A percentile compares a stretch with the other conserved stretches of the same genome.
phyloP scores from a whole-genome alignment of 805 yeast species.

The Wickerhamomyces alni region DNA sequence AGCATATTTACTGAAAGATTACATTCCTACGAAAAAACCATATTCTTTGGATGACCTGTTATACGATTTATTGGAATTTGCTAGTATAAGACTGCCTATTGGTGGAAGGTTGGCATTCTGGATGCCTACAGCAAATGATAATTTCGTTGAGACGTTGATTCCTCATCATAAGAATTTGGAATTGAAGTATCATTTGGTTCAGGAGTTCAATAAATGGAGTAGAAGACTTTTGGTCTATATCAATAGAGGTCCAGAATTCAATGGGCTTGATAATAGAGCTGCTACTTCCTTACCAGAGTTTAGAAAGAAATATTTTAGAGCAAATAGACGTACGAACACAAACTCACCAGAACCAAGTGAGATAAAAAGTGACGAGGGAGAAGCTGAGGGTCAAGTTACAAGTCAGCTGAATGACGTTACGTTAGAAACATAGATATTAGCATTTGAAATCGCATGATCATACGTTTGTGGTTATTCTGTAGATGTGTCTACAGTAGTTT shows the following conservation, averaged over 20 bases:
- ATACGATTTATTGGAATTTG: constrained; percentile 70
- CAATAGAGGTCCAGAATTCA: constrained; percentile 50
- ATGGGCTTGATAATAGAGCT: constrained; percentile 40
- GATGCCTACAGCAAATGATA: constrained; percentile 97
- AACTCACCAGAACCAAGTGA: constrained; percentile 1
- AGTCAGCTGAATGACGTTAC: neutral
- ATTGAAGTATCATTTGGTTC: constrained; percentile 69
- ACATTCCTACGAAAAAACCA: constrained; percentile 89
- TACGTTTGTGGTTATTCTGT: too few relatives aligned
- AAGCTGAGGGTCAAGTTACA: too few relatives aligned
- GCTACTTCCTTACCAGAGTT: constrained; percentile 22
- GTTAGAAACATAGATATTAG: too few relatives aligned
- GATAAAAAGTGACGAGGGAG: too few relatives aligned
- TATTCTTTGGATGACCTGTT: constrained; percentile 72
- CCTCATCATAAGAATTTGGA: constrained; percentile 77
- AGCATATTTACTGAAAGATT: constrained; percentile 74
- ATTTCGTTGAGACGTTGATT: constrained; percentile 56
- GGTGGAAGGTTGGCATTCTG: constrained; percentile 87
- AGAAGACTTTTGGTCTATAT: constrained; percentile 78
- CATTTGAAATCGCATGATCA: too few relatives aligned
- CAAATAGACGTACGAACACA: neutral
- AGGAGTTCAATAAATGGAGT: constrained; percentile 91
- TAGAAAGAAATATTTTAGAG: constrained; percentile 22
- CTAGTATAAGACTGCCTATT: constrained; percentile 63
- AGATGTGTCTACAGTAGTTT: too few relatives aligned